Evolutionary conservation across 2,329 filamentous ascomycete species (phyloP).

Genomic region (Penicillium oxalicum): DNA sequence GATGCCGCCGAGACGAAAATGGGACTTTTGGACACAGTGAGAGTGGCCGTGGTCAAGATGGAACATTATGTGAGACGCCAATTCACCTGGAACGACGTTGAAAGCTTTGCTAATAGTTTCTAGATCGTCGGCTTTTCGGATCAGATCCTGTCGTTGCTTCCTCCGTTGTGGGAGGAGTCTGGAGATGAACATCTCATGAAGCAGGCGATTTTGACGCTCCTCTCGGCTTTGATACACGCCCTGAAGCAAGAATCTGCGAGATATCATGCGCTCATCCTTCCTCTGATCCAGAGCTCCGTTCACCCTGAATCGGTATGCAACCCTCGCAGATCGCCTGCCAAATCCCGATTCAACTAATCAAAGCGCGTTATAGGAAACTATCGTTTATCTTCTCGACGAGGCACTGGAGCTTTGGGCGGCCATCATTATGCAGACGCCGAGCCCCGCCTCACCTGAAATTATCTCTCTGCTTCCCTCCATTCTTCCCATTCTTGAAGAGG

Average conservation of each 20-base stretch:
- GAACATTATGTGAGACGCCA: conserved; percentile 56
- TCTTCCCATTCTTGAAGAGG: conserved; percentile 61
- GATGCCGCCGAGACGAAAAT: conserved; percentile 84
- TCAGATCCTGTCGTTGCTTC: conserved; percentile 72
- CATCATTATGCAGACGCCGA: conserved; percentile 60
- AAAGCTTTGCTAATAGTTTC: conserved; percentile 2
- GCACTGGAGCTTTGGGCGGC: conserved; percentile 82
- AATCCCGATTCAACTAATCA: neutral
- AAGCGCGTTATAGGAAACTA: conserved; percentile 45
- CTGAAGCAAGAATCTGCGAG: conserved; percentile 71
- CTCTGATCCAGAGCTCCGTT: conserved; percentile 73
- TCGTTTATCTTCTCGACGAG: conserved; percentile 83
- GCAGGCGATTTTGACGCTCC: conserved; percentile 80
- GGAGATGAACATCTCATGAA: conserved; percentile 89
- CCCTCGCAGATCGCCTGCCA: neutral
- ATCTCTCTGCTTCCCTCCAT: conserved; percentile 57
- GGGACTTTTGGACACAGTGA: conserved; percentile 79
- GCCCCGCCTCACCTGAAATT: conserved; percentile 56
- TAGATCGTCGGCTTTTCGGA: conserved; percentile 63
- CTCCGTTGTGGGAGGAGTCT: conserved; percentile 76
- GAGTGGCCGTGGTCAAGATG: conserved; percentile 72
- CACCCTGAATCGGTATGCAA: conserved; percentile 61
- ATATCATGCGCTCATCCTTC: conserved; percentile 75
- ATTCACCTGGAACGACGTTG: neutral
- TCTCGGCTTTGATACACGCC: conserved; percentile 76